Base-by-base conservation (phyloP, 768 basidiomycete species). In the Termitomyces eurrhizus region DNA sequence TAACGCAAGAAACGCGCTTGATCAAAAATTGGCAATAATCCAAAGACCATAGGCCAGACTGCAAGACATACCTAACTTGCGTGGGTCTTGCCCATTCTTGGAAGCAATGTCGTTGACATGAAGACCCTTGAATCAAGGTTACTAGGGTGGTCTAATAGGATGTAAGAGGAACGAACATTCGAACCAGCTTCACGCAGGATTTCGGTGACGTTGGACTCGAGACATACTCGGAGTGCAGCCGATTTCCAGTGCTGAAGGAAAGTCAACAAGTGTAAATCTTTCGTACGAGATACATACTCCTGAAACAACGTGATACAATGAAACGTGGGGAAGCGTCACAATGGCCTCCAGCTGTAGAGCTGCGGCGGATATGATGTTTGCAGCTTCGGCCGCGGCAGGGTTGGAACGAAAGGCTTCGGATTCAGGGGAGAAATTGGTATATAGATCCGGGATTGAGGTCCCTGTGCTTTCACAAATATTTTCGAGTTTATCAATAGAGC, bases 111-210 rank as follows among this genome's bases (percentile, higher is more conserved):
- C 42, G 29, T 44, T 44, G 42, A 44, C 18, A n/a, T 44, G 42
- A 44, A 44, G 42, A 44, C 42, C 42, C 42, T 44, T n/a, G n/a
- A 44, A 6, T 3, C 6, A n/a, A 44, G 8, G 7, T 37, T 11
- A 37, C 36, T 2, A 37, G 36, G 36, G 36, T 12, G 36, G n/a
- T 44, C 7, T n/a, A 50, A 52, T 33, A 36, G 6, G 18, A 35
- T 3, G 16, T 48, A 6, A 26, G 13, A 52, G n/a, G 18, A 37
- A 49, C 58, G 7, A 48, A 73, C 75, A 46, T 73, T 52, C 3
- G 71, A 68, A 16, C 79, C 79, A 13, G 73, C 77, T 58, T 77
- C 77, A 1, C 75, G 71, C 18, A 80, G 62, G 6, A 79, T 77
- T 59, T 79, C 78, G 2, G 72, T 72, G 12, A 78, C 75, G 54